phyloP scores from a whole-genome alignment of 2,329 filamentous ascomycete species.

The Ophiocordyceps camponoti-saundersi region DNA sequence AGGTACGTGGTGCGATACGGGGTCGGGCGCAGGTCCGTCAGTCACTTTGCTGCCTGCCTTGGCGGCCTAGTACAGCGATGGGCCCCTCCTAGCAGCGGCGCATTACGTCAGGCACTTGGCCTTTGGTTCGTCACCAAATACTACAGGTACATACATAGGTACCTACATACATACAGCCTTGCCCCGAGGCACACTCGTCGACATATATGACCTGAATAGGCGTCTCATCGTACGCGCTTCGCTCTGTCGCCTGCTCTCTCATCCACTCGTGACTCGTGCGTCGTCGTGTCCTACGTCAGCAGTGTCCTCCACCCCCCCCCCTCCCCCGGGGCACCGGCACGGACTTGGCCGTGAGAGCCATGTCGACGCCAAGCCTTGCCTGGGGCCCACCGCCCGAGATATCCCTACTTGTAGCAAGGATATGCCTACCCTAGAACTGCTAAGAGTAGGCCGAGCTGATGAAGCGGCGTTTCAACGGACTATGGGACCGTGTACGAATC shows the following conservation, averaged over 20 bases:
- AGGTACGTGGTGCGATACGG: neutral
- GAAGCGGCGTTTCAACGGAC: neutral
- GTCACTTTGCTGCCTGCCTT: neutral
- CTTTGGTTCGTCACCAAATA: neutral
- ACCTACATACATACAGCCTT: neutral
- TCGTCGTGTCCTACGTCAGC: neutral
- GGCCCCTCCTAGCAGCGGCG: neutral
- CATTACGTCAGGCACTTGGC: constrained; percentile 1
- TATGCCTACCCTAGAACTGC: neutral
- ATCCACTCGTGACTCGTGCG: neutral
- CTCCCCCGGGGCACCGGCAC: neutral
- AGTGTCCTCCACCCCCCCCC: neutral
- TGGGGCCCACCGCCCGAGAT: neutral
- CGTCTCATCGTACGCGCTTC: too few species aligned
- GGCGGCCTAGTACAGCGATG: neutral
- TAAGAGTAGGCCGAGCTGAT: neutral
- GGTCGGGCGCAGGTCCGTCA: neutral
- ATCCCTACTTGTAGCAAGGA: too few species aligned
- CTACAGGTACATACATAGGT: neutral
- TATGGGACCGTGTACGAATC: neutral
- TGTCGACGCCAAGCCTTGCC: neutral
- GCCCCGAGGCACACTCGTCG: too few species aligned
- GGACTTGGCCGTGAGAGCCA: neutral
- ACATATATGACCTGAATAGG: too few species aligned
- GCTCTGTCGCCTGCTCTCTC: too few species aligned